Evolutionary conservation across 2,329 filamentous ascomycete species (phyloP).

Genomic region (Cladosporium sp.): DNA sequence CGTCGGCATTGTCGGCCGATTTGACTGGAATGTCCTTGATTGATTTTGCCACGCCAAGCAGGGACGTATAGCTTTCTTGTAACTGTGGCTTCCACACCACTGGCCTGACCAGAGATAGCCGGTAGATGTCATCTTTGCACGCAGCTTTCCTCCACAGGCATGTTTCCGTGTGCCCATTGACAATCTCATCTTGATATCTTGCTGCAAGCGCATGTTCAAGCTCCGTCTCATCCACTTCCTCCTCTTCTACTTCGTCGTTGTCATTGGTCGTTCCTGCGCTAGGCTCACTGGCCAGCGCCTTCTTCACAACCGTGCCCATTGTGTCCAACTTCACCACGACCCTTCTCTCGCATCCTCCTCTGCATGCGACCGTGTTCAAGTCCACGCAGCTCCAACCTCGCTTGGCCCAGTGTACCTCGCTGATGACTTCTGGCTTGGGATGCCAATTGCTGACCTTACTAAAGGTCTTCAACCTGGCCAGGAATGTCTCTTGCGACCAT

Average conservation of each 20-base stretch:
- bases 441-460: constrained; percentile 89
- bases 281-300: background rate
- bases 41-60: constrained; percentile 23
- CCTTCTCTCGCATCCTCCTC: constrained; percentile 75
- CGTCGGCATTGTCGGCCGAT: constrained; percentile 9
- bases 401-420: constrained; percentile 92
- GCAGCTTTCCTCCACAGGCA: constrained; percentile 84
- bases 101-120: constrained; percentile 45
- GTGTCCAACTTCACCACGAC: constrained; percentile 71
- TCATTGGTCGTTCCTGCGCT: constrained; percentile 19
- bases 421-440: constrained; percentile 81
- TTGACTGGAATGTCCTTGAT: constrained; percentile 24
- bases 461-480: constrained; percentile 79
- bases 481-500: constrained; percentile 76
- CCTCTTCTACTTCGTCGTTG: constrained; percentile 52
- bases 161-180: constrained; percentile 70
- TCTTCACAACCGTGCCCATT: constrained; percentile 38
- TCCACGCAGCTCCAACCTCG: constrained; percentile 84
- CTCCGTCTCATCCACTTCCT: constrained; percentile 21
- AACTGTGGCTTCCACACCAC: constrained; percentile 33
- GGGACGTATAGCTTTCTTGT: constrained; percentile 23
- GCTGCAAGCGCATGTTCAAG: constrained; percentile 65
- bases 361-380: constrained; percentile 77
- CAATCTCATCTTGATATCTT: constrained; percentile 69
- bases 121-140: constrained; percentile 74